Percentiles rank a stretch among this genome's conserved stretches.
phyloP scores from a whole-genome alignment of 2,329 filamentous ascomycete genomes.

The Orbilia javanica region DNA sequence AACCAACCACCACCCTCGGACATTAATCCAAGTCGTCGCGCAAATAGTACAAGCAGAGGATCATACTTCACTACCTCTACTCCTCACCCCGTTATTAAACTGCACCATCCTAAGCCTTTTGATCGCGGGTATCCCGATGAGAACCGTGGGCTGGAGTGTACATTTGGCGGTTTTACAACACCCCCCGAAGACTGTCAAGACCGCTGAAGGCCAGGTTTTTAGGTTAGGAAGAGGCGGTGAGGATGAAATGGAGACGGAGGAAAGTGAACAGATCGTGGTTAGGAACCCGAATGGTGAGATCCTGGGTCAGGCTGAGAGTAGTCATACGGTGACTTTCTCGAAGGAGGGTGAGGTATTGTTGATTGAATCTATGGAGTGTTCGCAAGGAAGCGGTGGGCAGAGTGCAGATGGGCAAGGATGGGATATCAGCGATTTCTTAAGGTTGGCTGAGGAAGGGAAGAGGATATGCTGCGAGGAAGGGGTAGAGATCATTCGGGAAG shows the following conservation, averaged over 20 bases:
- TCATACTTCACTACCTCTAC: slow-evolving; percentile 73
- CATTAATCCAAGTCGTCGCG: slow-evolving; percentile 83
- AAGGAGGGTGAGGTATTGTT: slow-evolving; percentile 60
- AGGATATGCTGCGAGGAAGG: slow-evolving; percentile 72
- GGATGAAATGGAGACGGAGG: slow-evolving; percentile 39
- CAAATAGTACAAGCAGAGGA: slow-evolving; percentile 79
- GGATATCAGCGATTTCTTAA: slow-evolving; percentile 79
- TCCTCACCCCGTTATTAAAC: slow-evolving; percentile 86
- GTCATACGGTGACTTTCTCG: slow-evolving; percentile 57
- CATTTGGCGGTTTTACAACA: slow-evolving; percentile 71
- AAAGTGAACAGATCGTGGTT: not conserved
- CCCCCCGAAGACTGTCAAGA: slow-evolving; percentile 7
- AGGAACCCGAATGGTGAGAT: slow-evolving; percentile 50
- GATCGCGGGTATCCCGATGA: slow-evolving; percentile 84
- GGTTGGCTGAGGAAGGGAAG: slow-evolving; percentile 75
- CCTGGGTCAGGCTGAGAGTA: slow-evolving; percentile 41
- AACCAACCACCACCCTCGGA: slow-evolving; percentile 80
- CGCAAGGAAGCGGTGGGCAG: slow-evolving; percentile 33
- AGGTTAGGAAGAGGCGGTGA: slow-evolving; percentile 17
- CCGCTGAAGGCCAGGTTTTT: not conserved
- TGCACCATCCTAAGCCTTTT: slow-evolving; percentile 82
- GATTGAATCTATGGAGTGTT: slow-evolving; percentile 59
- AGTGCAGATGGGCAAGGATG: slow-evolving; percentile 69
- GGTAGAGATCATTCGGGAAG: slow-evolving; percentile 49
- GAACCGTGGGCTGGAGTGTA: slow-evolving; percentile 76